Evolutionary conservation across 805 yeast species (phyloP), one percentile per base, ranked within the genome.

Genomic region (Lachancea quebecensis): DNA sequence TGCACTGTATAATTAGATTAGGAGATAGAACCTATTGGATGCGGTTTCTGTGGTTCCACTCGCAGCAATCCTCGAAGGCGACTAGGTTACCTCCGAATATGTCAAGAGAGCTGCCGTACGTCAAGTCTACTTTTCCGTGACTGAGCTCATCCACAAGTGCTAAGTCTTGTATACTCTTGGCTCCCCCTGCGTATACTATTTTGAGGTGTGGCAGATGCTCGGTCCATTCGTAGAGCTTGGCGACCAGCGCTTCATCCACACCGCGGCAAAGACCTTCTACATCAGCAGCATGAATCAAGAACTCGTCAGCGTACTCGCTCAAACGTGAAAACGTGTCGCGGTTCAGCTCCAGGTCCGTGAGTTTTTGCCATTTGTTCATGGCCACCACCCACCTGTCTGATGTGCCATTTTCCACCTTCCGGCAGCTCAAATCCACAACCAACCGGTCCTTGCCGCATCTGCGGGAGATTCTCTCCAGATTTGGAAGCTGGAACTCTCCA

Each of bases 101-200:
- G 62, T 93, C 99, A 44, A 93, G 67, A 0, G 97, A 84, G 60
- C 95, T 85, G 1, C 99, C 99, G 58, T 69, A 90, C 0, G 99
- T 93, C 60, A 93, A 70, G 60, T 93, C 98, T 11, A 93, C 96
- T 56, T 76, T 82, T 2, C 95, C 95, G 2, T 66, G 57, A 59
- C 96, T 87, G 57, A 93, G 67, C 37, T 62, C 49, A 9, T 79
- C 64, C 2, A 93, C 98, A 21, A 73, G 67, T 4, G 67, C 71
- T 50, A 93, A 72, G 60, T 93, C 99, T 0, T 66, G 62, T 0
- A 85, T 59, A 60, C 77, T 75, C 55, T 79, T 82, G 21, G 97
- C 99, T 3, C 99, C 99, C 11, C 99, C 99, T 28, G 99, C 99
- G 63, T 93, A 93, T 2, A 91, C 95, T 4, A 87, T 79, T 30